Base-by-base conservation (phyloP, 179 eudicot genomes). In the Silene noctiflora region DNA sequence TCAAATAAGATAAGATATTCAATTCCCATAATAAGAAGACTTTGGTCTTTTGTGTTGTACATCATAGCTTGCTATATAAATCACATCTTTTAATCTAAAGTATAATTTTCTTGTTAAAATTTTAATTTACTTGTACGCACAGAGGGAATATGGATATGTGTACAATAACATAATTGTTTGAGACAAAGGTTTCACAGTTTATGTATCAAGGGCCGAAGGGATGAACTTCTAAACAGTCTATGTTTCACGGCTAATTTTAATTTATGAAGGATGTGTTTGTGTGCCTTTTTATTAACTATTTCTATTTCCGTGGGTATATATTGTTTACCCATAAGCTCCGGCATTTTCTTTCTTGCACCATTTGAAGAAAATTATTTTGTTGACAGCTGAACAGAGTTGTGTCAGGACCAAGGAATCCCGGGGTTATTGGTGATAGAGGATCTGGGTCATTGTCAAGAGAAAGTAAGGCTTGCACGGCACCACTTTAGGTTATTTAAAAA, bases 401-500 rank as follows among this genome's bases (percentile, higher is more conserved):
- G 69, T 75, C 89, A n/a, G 98, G 98, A 78, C 98, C 98, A 78
- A 86, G 88, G 77, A 89, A 86, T 85, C 96, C 96, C 48, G 98
- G 98, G 31, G 91, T 91, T 71, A 93, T 93, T 84, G 98, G 96
- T 66, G 98, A 93, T 76, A 88, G 94, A 66, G 94, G 98, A 76
- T 91, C 96, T 81, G 96, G 96, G 75, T 93, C 97, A 76, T 82
- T 93, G 87, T 93, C 96, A 29, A 89, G 98, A 84, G 98, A 90
- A 84, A 93, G 98, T 93, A 81, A 91, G 98, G 56, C 73, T 58
- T 16, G 16, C 16, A 66, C 14, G 16, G 16, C 16, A 66, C 9
- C 61, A 16, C 20, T 12, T 58, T 8, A 11, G 60, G 46, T 17
- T 72, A 3, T 63, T 44, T 55, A 1, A 51, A 25, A 55, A 56